Base-by-base conservation (phyloP, 108 stramenopile species). In the Pelagomonas calceolata region DNA sequence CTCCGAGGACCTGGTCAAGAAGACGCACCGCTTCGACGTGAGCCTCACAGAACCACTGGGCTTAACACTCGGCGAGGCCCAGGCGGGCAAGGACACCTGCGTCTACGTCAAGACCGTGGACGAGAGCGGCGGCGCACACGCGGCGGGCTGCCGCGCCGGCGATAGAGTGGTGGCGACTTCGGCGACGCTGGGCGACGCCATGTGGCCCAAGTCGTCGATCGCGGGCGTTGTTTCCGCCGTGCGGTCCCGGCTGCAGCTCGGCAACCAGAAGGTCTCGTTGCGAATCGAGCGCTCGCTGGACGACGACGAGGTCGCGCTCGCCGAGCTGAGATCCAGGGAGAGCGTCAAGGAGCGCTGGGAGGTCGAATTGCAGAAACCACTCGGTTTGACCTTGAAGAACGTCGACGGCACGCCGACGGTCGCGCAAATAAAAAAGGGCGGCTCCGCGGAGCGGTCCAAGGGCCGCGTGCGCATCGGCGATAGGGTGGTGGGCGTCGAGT, bases 141-240 rank as follows among this genome's bases (percentile, higher is more conserved):
- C 51, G 51, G 3, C 51, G 7, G 51, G 51, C 21, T 60, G 51
- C 51, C 51, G 14, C 51, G 51, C 14, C 21, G 51, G 51, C 7
- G 51, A 60, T 26, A 1, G 14, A 17, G 51, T 90, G 18, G 60
- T 90, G 32, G 86, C 88, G 32, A 88, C 91, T 30, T 90, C 87
- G 34, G 86, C 89, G 0, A 83, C 87, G 32, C 60, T 91, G 26
- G 92, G 92, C 31, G 82, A 75, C 29, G 70, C 79, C 34, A 81
- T 93, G 83, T 93, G 92, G 92, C 87, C 90, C 68, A 89, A 90
- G 17, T 85, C 86, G 15, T 90, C 85, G 39, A 83, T 87, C 0
- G 88, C 89, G 65, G 92, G 89, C 9, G 81, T 93, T 64, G 85
- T 82, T 30, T 88, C 88, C n/a, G 88, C 92, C 21, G 84, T 86